Percentiles rank a stretch among this genome's conserved stretches.
Conservation (phyloP, 78 protist species). For the Dictyostelium citrinum region DNA sequence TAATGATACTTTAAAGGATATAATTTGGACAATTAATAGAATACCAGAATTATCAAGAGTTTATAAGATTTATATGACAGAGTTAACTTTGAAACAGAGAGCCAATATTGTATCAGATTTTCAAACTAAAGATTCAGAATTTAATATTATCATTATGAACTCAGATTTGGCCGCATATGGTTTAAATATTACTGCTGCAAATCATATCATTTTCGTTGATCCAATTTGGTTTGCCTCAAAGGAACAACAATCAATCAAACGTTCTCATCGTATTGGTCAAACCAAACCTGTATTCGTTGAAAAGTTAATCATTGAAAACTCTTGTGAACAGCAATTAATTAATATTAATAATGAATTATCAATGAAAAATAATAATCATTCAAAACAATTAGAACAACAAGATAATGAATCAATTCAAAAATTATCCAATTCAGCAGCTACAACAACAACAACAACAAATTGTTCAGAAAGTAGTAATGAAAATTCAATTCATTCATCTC, state of each 20-base stretch:
- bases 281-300: constrained; percentile 31
- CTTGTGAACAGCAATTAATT: constrained; percentile 13
- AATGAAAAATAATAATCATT: not conserved
- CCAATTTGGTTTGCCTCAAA: constrained; percentile 28
- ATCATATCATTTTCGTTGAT: constrained; percentile 71
- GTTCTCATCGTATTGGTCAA: constrained; percentile 86
- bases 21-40: not conserved
- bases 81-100: constrained; percentile 9
- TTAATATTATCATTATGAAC: constrained; percentile 69
- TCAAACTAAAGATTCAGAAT: constrained; percentile 8
- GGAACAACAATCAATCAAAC: constrained; percentile 82
- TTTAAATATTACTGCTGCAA: constrained; percentile 67
- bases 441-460: not conserved
- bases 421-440: not conserved
- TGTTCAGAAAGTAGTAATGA: not conserved
- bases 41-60: not conserved
- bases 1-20: constrained; percentile 19
- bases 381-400: not conserved
- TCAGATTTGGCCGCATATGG: constrained; percentile 75
- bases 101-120: constrained; percentile 8
- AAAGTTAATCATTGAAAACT: constrained; percentile 20
- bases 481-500: not conserved
- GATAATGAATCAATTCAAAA: not conserved
- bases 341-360: not conserved
- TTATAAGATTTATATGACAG: not conserved